A percentile compares a stretch with the other conserved stretches of the same genome.
Evolutionary conservation across 495 filamentous ascomycete species (phyloP).

Genomic region (Rhypophila decipiens): DNA sequence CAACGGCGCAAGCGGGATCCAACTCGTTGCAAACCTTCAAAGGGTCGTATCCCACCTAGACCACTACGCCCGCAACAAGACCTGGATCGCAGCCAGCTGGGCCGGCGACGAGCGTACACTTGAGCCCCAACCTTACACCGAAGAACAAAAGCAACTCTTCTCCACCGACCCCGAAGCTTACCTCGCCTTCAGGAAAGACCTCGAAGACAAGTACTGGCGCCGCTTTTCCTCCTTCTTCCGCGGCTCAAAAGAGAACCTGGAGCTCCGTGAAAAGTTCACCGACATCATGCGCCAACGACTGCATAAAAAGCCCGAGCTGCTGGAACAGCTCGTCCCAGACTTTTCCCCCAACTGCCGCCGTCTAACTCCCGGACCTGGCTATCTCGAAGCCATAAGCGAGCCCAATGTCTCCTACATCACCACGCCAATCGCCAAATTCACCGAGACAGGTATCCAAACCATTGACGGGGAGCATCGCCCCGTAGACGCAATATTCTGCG

Average conservation of each 20-base stretch:
- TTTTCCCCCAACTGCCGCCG: constrained; percentile 64
- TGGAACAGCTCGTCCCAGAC: constrained; percentile 52
- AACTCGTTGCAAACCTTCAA: constrained; percentile 53
- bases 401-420: constrained; percentile 57
- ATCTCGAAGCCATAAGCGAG: constrained; percentile 61
- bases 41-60: constrained; percentile 48
- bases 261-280: constrained; percentile 44
- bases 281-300: constrained; percentile 46
- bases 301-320: constrained; percentile 47
- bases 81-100: constrained; percentile 58
- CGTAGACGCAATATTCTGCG: constrained; percentile 59
- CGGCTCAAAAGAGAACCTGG: constrained; percentile 44
- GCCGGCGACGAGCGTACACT: constrained; percentile 35
- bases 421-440: constrained; percentile 51
- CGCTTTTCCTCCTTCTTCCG: constrained; percentile 52
- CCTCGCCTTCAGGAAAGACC: constrained; percentile 36
- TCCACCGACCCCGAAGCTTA: constrained; percentile 38
- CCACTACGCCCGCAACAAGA: constrained; percentile 59
- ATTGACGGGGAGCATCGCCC: constrained; percentile 43
- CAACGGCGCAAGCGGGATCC: constrained; percentile 51
- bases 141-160: constrained; percentile 39
- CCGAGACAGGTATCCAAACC: constrained; percentile 49
- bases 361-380: constrained; percentile 64
- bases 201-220: constrained; percentile 53
- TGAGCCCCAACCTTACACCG: constrained; percentile 43